Conservation (phyloP, 2,329 filamentous ascomycete species). For the Coleophoma eucalyptorum region DNA sequence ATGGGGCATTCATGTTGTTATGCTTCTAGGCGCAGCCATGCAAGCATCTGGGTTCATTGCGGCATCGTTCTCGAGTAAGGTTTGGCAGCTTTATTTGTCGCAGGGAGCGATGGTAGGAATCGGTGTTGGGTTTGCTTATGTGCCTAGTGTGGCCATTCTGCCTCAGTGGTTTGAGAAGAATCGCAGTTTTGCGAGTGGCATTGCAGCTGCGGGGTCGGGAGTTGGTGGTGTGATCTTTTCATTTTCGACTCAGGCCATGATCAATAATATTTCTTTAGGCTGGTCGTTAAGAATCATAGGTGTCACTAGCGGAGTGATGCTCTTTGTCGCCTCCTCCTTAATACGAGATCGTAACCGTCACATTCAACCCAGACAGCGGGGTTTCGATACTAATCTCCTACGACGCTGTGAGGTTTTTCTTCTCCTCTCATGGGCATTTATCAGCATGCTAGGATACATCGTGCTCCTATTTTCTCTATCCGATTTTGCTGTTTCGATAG, state of each 20-base stretch:
- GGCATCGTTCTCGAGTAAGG: conserved; percentile 45
- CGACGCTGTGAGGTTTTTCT: conserved; percentile 30
- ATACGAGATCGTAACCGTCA: conserved; percentile 11
- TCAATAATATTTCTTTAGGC: conserved; percentile 41
- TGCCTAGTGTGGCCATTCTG: conserved; percentile 47
- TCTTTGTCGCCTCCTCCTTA: conserved; percentile 6
- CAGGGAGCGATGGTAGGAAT: conserved; percentile 58
- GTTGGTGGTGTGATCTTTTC: conserved; percentile 49
- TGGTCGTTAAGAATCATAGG: conserved; percentile 48
- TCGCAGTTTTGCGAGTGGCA: conserved; percentile 51
- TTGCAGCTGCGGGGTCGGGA: conserved; percentile 49
- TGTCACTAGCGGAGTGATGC: conserved; percentile 6
- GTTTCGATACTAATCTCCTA: conserved; percentile 24
- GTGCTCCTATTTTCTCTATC: conserved; percentile 41
- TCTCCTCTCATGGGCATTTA: conserved; percentile 37
- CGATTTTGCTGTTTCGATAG: conserved; percentile 39
- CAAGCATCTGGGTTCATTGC: conserved; percentile 45
- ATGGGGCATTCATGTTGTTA: conserved; percentile 43
- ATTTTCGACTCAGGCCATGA: conserved; percentile 45
- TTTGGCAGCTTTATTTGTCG: conserved; percentile 58
- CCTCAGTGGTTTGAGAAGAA: conserved; percentile 56
- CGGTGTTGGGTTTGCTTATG: conserved; percentile 58
- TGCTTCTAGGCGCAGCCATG: conserved; percentile 45
- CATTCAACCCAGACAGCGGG: conserved; percentile 6
- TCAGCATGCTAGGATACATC: conserved; percentile 43